Percentiles rank a stretch among this genome's conserved stretches.
Conservation (phyloP, 106 monocot species). For the Xerophyta viscosa region DNA sequence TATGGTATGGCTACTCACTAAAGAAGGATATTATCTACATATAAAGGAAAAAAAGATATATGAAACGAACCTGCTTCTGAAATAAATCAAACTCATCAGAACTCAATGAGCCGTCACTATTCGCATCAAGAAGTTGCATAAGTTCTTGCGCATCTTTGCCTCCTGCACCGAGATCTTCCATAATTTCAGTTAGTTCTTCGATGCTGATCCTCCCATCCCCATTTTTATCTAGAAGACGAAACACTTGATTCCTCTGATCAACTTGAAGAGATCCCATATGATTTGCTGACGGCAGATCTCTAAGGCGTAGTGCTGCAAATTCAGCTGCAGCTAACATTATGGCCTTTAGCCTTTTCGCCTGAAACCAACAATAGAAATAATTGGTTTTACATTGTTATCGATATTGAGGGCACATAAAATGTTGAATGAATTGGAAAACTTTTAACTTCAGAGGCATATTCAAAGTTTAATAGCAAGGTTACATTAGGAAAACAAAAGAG, state of each 20-base stretch:
- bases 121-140: conserved; percentile 84
- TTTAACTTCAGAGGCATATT: no score
- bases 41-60: no score
- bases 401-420: no score
- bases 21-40: no score
- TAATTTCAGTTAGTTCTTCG: conserved; percentile 80
- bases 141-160: conserved; percentile 77
- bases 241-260: conserved; percentile 36
- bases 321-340: conserved; percentile 94
- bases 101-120: conserved; percentile 89
- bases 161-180: conserved; percentile 91
- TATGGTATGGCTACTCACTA: no score
- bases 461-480: no score
- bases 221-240: conserved; percentile 84
- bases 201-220: conserved; percentile 91
- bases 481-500: no score
- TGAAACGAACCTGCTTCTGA: conserved; percentile 66
- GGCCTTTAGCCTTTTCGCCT: conserved; percentile 77
- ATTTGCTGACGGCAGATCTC: conserved; percentile 51
- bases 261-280: conserved; percentile 23
- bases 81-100: conserved; percentile 85
- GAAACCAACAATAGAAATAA: conserved; percentile 4
- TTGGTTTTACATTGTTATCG: no score
- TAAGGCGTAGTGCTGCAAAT: conserved; percentile 75
- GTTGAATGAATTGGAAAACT: no score